phyloP scores from a whole-genome alignment of 2,329 filamentous ascomycete genomes.

The Paramyrothecium roridum region DNA sequence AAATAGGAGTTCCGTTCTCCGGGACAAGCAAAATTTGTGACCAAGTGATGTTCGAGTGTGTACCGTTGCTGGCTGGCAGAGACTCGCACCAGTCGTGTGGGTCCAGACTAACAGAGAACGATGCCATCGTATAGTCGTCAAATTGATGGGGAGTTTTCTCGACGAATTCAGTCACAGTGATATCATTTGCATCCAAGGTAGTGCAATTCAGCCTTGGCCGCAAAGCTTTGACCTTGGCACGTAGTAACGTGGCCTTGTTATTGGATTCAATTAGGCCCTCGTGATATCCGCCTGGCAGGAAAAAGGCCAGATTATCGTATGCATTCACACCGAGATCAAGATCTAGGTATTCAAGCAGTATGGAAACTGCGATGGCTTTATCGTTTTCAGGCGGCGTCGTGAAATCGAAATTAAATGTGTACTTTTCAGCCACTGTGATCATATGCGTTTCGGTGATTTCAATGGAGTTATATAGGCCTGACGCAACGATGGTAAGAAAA shows the following conservation, averaged over 20 bases:
- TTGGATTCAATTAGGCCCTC: constrained; percentile 1
- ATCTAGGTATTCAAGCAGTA: constrained; percentile 20
- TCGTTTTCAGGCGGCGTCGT: constrained; percentile 15
- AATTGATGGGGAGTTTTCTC: not conserved
- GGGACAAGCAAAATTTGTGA: no score
- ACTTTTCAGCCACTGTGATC: constrained; percentile 19
- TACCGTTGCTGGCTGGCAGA: constrained; percentile 7
- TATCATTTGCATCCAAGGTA: constrained; percentile 5
- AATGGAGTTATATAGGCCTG: constrained; percentile 23
- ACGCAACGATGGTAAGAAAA: constrained; percentile 13
- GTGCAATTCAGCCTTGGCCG: constrained; percentile 16
- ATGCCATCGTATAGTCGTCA: no score
- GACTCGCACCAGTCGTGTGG: constrained; percentile 13
- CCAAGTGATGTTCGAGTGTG: not conserved
- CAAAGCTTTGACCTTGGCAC: constrained; percentile 10
- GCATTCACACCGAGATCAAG: constrained; percentile 27
- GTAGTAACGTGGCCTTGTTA: constrained; percentile 7
- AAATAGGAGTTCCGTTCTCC: no score
- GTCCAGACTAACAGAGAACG: constrained; percentile 10
- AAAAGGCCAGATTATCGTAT: constrained; percentile 22
- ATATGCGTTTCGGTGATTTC: constrained; percentile 14
- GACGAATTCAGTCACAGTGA: constrained; percentile 6
- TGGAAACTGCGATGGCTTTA: constrained; percentile 17
- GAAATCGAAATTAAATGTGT: constrained; percentile 18
- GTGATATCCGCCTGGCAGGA: not conserved